Evolutionary conservation across 202 grass and related monocot genomes (phyloP).

Genomic region (Eragrostis tef): DNA sequence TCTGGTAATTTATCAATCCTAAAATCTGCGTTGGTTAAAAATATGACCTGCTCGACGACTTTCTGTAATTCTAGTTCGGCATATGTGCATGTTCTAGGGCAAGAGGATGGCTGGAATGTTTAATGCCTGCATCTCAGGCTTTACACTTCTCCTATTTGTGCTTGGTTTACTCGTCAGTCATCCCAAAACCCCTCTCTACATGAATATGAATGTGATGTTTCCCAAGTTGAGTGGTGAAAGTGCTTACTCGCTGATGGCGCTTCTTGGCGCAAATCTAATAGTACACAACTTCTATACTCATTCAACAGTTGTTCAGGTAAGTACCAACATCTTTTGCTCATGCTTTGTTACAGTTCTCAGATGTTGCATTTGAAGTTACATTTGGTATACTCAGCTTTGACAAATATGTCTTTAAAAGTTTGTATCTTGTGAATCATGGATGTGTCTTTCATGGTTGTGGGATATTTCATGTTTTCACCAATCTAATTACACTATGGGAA

Average conservation of each 20-base stretch:
- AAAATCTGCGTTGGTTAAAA: neutral
- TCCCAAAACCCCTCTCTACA: conserved; percentile 55
- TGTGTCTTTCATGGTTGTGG: neutral
- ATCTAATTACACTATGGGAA: neutral
- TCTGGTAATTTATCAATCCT: conserved; percentile 52
- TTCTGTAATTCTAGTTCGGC: conserved; percentile 27
- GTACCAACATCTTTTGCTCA: too few species aligned
- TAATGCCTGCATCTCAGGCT: conserved; percentile 60
- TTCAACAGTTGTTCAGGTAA: conserved; percentile 74
- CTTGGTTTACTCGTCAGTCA: conserved; percentile 80
- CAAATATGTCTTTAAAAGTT: neutral
- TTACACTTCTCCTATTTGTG: conserved; percentile 70
- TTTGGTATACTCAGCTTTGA: neutral
- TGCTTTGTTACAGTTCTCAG: too few species aligned
- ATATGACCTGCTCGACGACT: neutral
- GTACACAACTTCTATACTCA: conserved; percentile 78
- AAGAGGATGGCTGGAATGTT: conserved; percentile 53
- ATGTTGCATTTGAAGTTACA: neutral
- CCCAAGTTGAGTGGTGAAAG: conserved; percentile 85
- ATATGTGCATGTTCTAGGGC: conserved; percentile 50
- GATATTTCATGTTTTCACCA: neutral
- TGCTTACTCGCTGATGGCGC: conserved; percentile 83
- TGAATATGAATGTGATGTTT: conserved; percentile 69
- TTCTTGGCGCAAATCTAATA: conserved; percentile 85
- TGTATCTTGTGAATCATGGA: neutral